These are phyloP conservation scores for Hymenoscyphus fraxineus DNA, from an alignment of 2,329 filamentous ascomycete genomes.

Conservation along the genomic window DNA sequence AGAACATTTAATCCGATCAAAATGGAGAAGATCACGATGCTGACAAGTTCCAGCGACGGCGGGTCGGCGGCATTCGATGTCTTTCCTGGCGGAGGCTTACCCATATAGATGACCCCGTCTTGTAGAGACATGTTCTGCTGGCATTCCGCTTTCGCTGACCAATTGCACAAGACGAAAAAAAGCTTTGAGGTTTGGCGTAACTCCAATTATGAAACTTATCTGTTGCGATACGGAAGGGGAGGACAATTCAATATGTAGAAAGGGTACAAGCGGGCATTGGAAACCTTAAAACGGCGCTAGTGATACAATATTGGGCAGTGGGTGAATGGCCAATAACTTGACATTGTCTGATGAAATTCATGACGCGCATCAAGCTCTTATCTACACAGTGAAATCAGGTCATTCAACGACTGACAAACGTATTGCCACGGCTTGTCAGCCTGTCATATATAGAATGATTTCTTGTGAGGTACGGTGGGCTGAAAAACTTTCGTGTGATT, in stretches of 20 bases:
- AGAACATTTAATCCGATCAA: constrained; percentile 5
- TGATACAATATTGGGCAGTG: too few species aligned
- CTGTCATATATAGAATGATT: not conserved
- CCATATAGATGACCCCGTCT: constrained; percentile 2
- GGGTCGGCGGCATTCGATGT: constrained; percentile 6
- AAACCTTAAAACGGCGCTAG: too few species aligned
- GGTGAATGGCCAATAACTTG: too few species aligned
- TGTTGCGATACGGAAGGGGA: too few species aligned
- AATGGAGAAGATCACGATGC: constrained; percentile 8
- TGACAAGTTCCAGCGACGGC: constrained; percentile 7
- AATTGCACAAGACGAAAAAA: not conserved
- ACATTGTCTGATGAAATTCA: not conserved
- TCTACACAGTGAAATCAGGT: not conserved
- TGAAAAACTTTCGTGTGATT: not conserved
- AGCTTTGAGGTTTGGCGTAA: not conserved
- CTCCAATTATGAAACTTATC: not conserved
- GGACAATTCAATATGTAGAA: too few species aligned
- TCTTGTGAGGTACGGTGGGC: not conserved
- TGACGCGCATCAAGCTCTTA: not conserved
- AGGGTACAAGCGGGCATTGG: too few species aligned
- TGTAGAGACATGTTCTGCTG: not conserved
- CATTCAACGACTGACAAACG: not conserved
- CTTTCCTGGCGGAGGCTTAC: constrained; percentile 2
- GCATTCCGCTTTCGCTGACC: not conserved
- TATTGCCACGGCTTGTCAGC: not conserved